Evolutionary conservation across 805 yeast species (phyloP).

Genomic region (Starmerella apis): DNA sequence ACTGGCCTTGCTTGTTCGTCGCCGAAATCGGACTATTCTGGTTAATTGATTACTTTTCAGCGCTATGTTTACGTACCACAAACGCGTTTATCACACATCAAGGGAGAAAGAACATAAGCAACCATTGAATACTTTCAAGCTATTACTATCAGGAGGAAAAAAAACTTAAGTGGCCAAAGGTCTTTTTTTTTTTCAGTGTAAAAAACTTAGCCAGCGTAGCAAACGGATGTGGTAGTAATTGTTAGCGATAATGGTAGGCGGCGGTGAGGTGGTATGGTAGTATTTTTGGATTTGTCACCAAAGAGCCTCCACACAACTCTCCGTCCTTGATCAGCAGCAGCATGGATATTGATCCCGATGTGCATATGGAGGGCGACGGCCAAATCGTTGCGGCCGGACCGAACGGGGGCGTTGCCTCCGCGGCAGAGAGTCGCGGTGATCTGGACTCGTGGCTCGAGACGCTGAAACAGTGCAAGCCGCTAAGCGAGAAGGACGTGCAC

Average conservation of each 20-base stretch:
- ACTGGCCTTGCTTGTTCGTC: too few relatives aligned
- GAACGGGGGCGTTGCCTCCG: constrained; percentile 3
- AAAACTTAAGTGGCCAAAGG: too few relatives aligned
- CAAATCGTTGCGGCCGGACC: constrained; percentile 28
- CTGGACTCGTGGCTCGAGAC: constrained; percentile 86
- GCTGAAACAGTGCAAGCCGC: constrained; percentile 70
- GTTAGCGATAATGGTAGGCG: neutral
- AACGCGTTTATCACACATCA: too few relatives aligned
- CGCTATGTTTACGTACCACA: too few relatives aligned
- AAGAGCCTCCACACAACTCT: constrained; percentile 3
- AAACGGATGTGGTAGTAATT: too few relatives aligned
- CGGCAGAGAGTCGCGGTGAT: constrained; percentile 32
- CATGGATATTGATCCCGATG: constrained; percentile 35
- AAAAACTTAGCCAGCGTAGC: too few relatives aligned
- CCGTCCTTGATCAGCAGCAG: constrained; percentile 9
- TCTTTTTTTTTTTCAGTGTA: too few relatives aligned
- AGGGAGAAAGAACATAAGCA: too few relatives aligned
- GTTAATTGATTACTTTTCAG: too few relatives aligned
- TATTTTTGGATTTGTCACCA: constrained; percentile 5
- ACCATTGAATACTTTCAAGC: too few relatives aligned
- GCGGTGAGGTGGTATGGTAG: constrained; percentile 1
- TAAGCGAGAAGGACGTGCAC: constrained; percentile 69
- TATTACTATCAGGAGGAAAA: too few relatives aligned
- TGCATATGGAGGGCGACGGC: constrained; percentile 33
- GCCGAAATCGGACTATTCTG: too few relatives aligned